Conservation (phyloP, 1,139 yeast genomes). For the Chernovozyma aurita region DNA sequence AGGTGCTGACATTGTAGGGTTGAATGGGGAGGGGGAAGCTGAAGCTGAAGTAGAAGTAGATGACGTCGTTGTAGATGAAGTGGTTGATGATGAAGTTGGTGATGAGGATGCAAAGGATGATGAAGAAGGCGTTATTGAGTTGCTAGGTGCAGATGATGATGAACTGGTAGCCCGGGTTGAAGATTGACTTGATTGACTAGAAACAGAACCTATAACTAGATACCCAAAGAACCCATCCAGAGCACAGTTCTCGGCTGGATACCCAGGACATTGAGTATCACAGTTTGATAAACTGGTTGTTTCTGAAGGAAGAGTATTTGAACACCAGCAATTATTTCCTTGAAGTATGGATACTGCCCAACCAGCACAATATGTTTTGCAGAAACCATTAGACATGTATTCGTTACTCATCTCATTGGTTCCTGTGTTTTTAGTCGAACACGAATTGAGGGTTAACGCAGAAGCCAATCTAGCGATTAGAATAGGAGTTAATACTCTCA, state of each 20-base stretch:
- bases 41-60: background rate
- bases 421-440: constrained; percentile 43
- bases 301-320: constrained; percentile 45
- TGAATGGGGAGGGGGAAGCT: constrained; percentile 5
- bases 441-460: constrained; percentile 18
- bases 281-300: constrained; percentile 36
- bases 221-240: constrained; percentile 31
- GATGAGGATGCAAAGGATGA: constrained; percentile 9
- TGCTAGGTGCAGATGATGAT: constrained; percentile 10
- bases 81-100: constrained; percentile 9
- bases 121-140: constrained; percentile 5
- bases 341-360: constrained; percentile 55
- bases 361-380: constrained; percentile 48
- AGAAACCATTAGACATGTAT: constrained; percentile 52
- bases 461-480: background rate
- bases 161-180: constrained; percentile 5
- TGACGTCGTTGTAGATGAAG: constrained; percentile 10
- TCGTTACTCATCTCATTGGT: constrained; percentile 18
- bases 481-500: background rate
- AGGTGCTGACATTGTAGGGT: constrained; percentile 2
- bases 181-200: constrained; percentile 4
- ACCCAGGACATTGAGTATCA: constrained; percentile 49
- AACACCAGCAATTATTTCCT: constrained; percentile 55
- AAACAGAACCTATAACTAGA: constrained; percentile 24
- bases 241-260: constrained; percentile 30